phyloP scores from a whole-genome alignment of 2,329 filamentous ascomycete species.

The Aspergillus sp. region DNA sequence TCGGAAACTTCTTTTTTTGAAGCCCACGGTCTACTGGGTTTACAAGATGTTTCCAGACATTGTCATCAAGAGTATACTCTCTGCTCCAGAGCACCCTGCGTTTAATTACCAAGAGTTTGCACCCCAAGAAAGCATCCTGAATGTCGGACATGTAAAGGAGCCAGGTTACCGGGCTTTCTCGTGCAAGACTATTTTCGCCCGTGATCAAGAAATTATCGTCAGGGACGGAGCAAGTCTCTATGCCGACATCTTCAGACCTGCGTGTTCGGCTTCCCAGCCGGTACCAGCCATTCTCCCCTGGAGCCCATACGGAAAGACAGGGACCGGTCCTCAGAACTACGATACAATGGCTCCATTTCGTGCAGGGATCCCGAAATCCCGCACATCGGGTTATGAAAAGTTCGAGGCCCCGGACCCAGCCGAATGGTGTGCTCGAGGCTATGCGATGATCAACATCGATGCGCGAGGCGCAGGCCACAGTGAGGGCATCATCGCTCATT shows the following conservation, averaged over 20 bases:
- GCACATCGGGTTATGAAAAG: neutral
- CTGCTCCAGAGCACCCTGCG: no score
- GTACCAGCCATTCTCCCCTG: neutral
- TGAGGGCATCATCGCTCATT: neutral
- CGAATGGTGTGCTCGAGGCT: neutral
- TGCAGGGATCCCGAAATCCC: neutral
- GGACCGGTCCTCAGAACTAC: neutral
- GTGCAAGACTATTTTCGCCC: no score
- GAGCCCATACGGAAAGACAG: neutral
- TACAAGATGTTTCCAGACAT: no score
- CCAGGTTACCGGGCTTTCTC: no score
- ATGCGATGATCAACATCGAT: neutral
- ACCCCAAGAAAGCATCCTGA: no score
- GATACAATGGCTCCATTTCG: neutral
- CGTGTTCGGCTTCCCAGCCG: neutral
- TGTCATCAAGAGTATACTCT: no score
- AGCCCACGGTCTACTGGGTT: no score
- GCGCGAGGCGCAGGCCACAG: neutral
- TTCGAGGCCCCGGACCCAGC: constrained; percentile 1
- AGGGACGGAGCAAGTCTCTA: neutral
- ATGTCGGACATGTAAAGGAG: no score
- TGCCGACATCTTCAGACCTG: neutral
- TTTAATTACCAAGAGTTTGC: no score
- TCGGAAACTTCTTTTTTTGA: no score
- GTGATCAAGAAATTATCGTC: no score